These are phyloP conservation scores for Triticum dicoccoides DNA, from an alignment of 176 grass and related monocot species.

Conservation along the genomic window DNA sequence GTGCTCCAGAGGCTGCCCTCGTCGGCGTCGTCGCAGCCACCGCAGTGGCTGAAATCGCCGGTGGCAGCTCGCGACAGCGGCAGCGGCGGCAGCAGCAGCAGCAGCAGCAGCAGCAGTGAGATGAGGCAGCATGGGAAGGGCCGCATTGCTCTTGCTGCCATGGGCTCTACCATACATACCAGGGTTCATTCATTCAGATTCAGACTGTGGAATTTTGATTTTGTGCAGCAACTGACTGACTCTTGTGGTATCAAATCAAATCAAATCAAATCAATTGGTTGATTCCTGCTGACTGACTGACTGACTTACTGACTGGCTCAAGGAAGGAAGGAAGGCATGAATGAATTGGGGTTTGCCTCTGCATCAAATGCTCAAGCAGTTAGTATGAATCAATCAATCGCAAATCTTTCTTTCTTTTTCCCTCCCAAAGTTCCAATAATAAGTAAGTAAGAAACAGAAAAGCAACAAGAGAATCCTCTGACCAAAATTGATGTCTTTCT, in stretches of 20 bases:
- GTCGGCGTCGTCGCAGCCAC: conserved; percentile 40
- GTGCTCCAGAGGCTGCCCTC: conserved; percentile 37
- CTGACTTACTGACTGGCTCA: no score
- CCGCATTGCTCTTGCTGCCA: conserved; percentile 43
- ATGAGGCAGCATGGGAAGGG: conserved; percentile 22
- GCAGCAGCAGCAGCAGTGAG: conserved; percentile 22
- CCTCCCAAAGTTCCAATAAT: no score
- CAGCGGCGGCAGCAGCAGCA: neutral
- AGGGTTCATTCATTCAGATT: conserved; percentile 18
- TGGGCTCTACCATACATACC: conserved; percentile 33
- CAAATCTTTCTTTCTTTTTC: no score
- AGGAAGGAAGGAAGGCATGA: no score
- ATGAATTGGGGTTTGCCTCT: neutral
- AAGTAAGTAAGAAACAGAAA: no score
- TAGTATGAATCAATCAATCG: neutral
- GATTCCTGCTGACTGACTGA: no score
- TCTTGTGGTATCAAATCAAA: no score
- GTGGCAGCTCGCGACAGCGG: neutral
- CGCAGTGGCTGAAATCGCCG: conserved; percentile 45
- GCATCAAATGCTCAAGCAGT: neutral
- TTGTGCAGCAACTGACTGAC: no score
- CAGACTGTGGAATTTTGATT: no score
- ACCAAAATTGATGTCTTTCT: no score
- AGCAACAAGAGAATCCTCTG: no score
- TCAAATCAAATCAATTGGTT: no score